Percentiles rank a stretch among this genome's conserved stretches.
Evolutionary conservation across 2,329 filamentous ascomycete genomes (phyloP).

Genomic region (Talaromyces sp.): DNA sequence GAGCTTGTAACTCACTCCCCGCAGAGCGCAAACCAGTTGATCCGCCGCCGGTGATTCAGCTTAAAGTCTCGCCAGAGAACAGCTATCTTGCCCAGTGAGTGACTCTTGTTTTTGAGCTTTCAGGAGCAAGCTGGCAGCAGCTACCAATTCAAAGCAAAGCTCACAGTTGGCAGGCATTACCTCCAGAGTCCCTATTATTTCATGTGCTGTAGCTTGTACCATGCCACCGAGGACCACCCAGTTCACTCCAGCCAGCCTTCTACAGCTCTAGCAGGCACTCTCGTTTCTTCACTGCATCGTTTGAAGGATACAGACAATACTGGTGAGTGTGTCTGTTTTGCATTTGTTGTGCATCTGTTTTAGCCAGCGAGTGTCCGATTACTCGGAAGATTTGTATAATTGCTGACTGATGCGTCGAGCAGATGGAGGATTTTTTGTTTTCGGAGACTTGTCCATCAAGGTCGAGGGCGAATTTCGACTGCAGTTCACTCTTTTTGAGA

Average conservation of each 20-base stretch:
- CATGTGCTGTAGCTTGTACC: slow-evolving; percentile 56
- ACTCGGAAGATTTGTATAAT: background rate
- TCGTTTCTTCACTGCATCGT: slow-evolving; percentile 76
- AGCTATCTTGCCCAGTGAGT: slow-evolving; percentile 60
- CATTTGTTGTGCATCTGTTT: background rate
- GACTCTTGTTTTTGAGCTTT: slow-evolving; percentile 24
- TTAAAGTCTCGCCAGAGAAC: slow-evolving; percentile 51
- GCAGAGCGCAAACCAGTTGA: slow-evolving; percentile 81
- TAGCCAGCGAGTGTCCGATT: slow-evolving; percentile 2
- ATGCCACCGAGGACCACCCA: slow-evolving; percentile 47
- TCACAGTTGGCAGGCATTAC: slow-evolving; percentile 49
- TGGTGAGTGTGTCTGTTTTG: slow-evolving; percentile 36
- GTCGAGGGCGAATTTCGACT: slow-evolving; percentile 69
- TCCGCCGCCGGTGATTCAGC: slow-evolving; percentile 75
- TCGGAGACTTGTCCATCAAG: slow-evolving; percentile 79
- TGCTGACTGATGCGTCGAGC: slow-evolving; percentile 18
- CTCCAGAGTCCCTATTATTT: slow-evolving; percentile 65
- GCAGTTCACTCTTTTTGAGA: slow-evolving; percentile 74
- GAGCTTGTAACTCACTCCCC: background rate
- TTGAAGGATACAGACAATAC: slow-evolving; percentile 73
- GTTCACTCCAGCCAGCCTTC: slow-evolving; percentile 41
- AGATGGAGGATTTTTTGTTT: slow-evolving; percentile 87
- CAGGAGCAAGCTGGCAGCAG: slow-evolving; percentile 18
- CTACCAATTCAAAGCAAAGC: background rate
- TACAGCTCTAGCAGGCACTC: slow-evolving; percentile 64